Evolutionary conservation across 164 flowering plant species (phyloP).

Genomic region (Aristolochia contorta): DNA sequence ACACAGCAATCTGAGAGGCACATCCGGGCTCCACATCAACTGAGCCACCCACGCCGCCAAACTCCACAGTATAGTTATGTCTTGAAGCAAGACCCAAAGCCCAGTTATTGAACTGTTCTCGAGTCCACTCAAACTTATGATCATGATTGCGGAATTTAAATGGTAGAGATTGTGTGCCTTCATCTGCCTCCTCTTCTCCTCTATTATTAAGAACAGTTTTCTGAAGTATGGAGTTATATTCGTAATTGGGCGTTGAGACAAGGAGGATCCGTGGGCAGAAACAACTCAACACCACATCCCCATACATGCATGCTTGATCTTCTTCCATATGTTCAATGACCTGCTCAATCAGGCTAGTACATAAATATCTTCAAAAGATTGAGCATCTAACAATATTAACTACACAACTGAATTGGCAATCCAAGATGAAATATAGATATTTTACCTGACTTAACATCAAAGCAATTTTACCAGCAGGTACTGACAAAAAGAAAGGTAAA

Average conservation of each 20-base stretch:
- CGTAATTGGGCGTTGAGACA: constrained; percentile 95
- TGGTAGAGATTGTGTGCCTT: constrained; percentile 28
- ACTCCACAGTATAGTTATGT: constrained; percentile 70
- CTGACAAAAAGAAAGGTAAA: too few relatives aligned
- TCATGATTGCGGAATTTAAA: constrained; percentile 87
- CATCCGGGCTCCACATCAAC: constrained; percentile 77
- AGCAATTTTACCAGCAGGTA: too few relatives aligned
- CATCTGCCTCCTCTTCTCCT: constrained; percentile 57
- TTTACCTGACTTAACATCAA: too few relatives aligned
- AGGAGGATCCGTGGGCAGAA: constrained; percentile 70
- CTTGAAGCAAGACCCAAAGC: constrained; percentile 54
- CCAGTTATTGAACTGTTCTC: constrained; percentile 73
- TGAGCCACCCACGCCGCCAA: constrained; percentile 85
- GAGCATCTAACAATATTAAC: too few relatives aligned
- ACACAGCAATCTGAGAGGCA: constrained; percentile 96
- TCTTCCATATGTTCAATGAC: constrained; percentile 99
- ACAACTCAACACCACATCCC: constrained; percentile 49
- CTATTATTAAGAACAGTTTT: constrained; percentile 19
- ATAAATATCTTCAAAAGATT: background rate
- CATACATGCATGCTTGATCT: constrained; percentile 72
- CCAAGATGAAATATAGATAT: too few relatives aligned
- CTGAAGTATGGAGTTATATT: constrained; percentile 81
- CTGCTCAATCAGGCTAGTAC: constrained; percentile 19
- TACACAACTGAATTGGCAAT: too few relatives aligned
- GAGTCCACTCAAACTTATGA: constrained; percentile 98